Conservation (phyloP, 106 monocot species). For the Ottelia alismoides region DNA sequence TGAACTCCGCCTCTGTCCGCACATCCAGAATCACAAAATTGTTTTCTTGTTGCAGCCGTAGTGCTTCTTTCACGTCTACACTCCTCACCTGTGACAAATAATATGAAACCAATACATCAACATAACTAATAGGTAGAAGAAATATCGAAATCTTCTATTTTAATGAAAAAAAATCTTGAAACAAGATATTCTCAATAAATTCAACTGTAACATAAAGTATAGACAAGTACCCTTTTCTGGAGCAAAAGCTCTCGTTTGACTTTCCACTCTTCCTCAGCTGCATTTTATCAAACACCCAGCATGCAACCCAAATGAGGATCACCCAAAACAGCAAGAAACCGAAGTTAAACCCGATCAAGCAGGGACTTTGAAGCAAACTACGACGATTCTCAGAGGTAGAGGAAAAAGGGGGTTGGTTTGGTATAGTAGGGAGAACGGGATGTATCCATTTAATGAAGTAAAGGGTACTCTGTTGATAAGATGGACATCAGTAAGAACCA, state of each 20-base stretch:
- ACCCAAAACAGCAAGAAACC: neutral
- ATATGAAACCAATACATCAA: constrained; percentile 1
- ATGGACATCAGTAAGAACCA: too few species aligned
- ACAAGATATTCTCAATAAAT: too few species aligned
- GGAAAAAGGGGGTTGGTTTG: too few species aligned
- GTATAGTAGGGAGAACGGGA: too few species aligned
- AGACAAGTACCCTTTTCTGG: constrained; percentile 50
- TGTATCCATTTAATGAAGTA: too few species aligned
- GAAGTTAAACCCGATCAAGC: neutral
- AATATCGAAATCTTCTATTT: too few species aligned
- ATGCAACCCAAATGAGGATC: neutral
- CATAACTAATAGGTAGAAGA: too few species aligned
- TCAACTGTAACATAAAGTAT: too few species aligned
- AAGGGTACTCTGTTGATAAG: too few species aligned
- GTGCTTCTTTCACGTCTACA: constrained; percentile 89
- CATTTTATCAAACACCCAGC: neutral
- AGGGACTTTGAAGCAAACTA: neutral
- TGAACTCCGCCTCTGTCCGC: constrained; percentile 79
- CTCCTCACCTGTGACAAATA: constrained; percentile 84
- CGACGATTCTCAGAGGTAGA: constrained; percentile 34
- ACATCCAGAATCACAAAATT: constrained; percentile 92
- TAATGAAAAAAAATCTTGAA: too few species aligned
- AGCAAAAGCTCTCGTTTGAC: constrained; percentile 59
- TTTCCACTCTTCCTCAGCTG: constrained; percentile 94
- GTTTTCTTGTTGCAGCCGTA: constrained; percentile 89